Conservation (phyloP, 805 yeast species). For the Schwanniomyces vanrijiae region DNA sequence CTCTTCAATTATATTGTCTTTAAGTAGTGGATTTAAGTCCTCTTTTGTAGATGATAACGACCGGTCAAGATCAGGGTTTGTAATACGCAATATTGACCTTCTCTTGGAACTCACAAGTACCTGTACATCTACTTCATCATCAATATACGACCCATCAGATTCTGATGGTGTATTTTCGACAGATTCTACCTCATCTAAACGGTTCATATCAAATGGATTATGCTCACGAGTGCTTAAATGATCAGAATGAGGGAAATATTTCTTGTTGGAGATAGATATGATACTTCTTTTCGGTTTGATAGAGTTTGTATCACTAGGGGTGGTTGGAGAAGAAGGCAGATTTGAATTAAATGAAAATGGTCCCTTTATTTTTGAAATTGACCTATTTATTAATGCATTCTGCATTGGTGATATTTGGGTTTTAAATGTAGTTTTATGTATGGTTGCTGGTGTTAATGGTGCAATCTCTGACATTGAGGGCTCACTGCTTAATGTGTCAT, state of each 20-base stretch:
- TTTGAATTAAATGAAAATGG: constrained; percentile 21
- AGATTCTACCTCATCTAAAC: neutral
- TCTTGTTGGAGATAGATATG: neutral
- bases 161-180: constrained; percentile 7
- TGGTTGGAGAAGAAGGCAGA: constrained; percentile 20
- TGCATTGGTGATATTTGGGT: constrained; percentile 1
- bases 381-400: constrained; percentile 7
- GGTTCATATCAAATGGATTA: constrained; percentile 5
- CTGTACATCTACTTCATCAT: constrained; percentile 63
- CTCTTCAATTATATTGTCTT: neutral
- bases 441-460: neutral
- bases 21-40: neutral
- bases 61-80: constrained; percentile 49
- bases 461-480: neutral
- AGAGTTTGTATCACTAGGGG: constrained; percentile 1
- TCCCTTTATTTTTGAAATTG: constrained; percentile 20
- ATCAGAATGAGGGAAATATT: neutral
- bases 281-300: constrained; percentile 8
- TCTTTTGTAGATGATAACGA: neutral
- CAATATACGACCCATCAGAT: constrained; percentile 38
- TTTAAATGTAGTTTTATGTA: neutral
- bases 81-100: constrained; percentile 56
- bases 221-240: neutral
- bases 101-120: constrained; percentile 68
- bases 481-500: constrained; percentile 20